phyloP scores from a whole-genome alignment of 495 filamentous ascomycete species.

The Hypoxylon subgilvum region DNA sequence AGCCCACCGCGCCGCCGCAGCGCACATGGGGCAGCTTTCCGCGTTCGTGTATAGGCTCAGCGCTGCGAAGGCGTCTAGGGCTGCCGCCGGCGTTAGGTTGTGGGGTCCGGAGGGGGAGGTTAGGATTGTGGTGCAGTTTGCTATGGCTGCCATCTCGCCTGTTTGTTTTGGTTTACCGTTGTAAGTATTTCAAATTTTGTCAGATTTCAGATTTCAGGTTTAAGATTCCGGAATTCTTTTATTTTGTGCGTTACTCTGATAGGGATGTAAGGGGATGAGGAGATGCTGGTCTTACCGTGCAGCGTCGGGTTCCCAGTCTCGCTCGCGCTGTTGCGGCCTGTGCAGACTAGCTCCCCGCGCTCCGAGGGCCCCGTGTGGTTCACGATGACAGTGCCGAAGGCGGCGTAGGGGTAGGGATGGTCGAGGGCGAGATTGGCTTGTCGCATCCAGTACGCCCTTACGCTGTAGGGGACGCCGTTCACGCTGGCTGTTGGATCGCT shows the following conservation, averaged over 20 bases:
- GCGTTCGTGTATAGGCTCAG: slow-evolving; percentile 63
- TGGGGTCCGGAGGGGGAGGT: slow-evolving; percentile 51
- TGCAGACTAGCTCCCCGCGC: slow-evolving; percentile 54
- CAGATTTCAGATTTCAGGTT: too few species aligned
- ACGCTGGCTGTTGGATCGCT: slow-evolving; percentile 30
- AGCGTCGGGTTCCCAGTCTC: slow-evolving; percentile 54
- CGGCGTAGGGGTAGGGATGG: slow-evolving; percentile 56
- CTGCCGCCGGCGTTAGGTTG: slow-evolving; percentile 47
- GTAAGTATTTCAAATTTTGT: not conserved
- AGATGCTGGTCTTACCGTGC: slow-evolving; percentile 46
- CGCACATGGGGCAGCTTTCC: slow-evolving; percentile 66
- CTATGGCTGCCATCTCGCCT: slow-evolving; percentile 62
- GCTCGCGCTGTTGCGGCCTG: slow-evolving; percentile 49
- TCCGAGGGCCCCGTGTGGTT: slow-evolving; percentile 53
- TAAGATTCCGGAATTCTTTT: not conserved
- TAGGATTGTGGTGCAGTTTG: slow-evolving; percentile 57
- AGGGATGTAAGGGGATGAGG: not conserved
- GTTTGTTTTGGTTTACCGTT: not conserved
- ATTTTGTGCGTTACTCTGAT: too few species aligned
- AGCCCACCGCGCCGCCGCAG: slow-evolving; percentile 60
- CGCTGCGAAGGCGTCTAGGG: slow-evolving; percentile 50
- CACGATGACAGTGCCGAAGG: slow-evolving; percentile 61
- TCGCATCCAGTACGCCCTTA: slow-evolving; percentile 57
- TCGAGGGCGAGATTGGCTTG: slow-evolving; percentile 53
- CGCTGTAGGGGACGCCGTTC: slow-evolving; percentile 45